These are phyloP conservation scores for Aplosporella prunicola DNA, from an alignment of 2,329 filamentous ascomycete genomes.

Conservation along the genomic window DNA sequence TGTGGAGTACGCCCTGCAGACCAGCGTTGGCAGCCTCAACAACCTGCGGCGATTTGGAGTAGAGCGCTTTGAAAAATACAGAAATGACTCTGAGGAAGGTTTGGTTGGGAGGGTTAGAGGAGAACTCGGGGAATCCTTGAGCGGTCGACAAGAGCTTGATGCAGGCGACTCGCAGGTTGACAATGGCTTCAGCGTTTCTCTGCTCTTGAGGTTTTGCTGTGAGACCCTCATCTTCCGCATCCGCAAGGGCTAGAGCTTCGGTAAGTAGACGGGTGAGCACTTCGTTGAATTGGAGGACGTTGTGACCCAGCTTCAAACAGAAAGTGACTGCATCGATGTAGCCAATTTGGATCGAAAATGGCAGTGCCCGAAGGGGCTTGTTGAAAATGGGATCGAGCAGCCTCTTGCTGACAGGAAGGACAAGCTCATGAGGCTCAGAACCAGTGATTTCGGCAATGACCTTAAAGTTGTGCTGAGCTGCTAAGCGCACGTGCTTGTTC, in stretches of 20 bases:
- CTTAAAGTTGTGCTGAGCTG: slow-evolving; percentile 70
- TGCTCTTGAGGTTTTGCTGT: slow-evolving; percentile 85
- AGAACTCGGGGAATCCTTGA: slow-evolving; percentile 87
- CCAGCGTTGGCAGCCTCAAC: slow-evolving; percentile 91
- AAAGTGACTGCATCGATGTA: slow-evolving; percentile 98
- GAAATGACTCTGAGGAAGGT: slow-evolving; percentile 62
- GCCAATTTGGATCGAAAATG: slow-evolving; percentile 91
- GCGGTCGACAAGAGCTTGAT: slow-evolving; percentile 88
- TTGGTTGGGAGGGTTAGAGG: slow-evolving; percentile 59
- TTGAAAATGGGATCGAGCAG: slow-evolving; percentile 88
- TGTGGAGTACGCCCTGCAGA: slow-evolving; percentile 74
- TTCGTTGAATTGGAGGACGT: slow-evolving; percentile 87
- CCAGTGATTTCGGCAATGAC: slow-evolving; percentile 70
- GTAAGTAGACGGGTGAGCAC: slow-evolving; percentile 80
- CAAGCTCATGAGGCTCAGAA: slow-evolving; percentile 75
- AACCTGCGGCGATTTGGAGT: slow-evolving; percentile 83
- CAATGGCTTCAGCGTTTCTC: slow-evolving; percentile 88
- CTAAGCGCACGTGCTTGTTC: slow-evolving; percentile 88
- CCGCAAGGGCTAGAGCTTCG: slow-evolving; percentile 87
- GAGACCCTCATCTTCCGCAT: slow-evolving; percentile 86
- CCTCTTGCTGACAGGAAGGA: slow-evolving; percentile 82
- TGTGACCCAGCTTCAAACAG: slow-evolving; percentile 78
- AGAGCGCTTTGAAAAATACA: slow-evolving; percentile 96
- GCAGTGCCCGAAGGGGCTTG: slow-evolving; percentile 85
- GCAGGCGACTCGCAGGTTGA: slow-evolving; percentile 84